A percentile compares a stretch with the other conserved stretches of the same genome.
phyloP scores from a whole-genome alignment of 495 filamentous ascomycete species.

The Aspergillus leporis region DNA sequence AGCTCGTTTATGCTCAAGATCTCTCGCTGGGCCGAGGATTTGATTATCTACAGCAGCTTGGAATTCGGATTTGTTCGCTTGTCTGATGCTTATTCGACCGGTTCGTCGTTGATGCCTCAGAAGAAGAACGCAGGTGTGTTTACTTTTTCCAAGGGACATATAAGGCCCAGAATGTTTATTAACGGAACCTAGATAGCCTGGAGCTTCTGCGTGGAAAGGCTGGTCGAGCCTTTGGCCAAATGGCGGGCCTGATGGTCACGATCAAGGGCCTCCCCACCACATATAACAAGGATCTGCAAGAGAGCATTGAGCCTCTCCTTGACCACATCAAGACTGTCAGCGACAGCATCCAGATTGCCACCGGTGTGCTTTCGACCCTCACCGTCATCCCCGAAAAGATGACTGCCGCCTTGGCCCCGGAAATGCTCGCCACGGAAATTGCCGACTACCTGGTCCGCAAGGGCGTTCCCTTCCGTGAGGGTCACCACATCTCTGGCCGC shows the following conservation, averaged over 20 bases:
- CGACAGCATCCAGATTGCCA: constrained; percentile 85
- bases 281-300: constrained; percentile 96
- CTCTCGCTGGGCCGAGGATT: constrained; percentile 82
- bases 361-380: constrained; percentile 69
- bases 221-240: constrained; percentile 81
- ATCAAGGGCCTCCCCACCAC: constrained; percentile 87
- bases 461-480: constrained; percentile 75
- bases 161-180: neutral
- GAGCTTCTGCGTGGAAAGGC: constrained; percentile 88
- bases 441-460: constrained; percentile 92
- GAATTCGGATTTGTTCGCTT: constrained; percentile 84
- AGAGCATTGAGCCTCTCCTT: constrained; percentile 83
- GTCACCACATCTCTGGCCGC: constrained; percentile 85
- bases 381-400: constrained; percentile 72
- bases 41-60: constrained; percentile 81
- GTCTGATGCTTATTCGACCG: constrained; percentile 85
- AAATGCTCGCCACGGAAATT: constrained; percentile 80
- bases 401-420: constrained; percentile 69
- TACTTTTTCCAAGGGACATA: neutral
- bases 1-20: constrained; percentile 83
- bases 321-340: constrained; percentile 84
- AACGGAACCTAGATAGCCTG: constrained; percentile 67
- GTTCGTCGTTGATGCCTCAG: constrained; percentile 88
- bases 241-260: constrained; percentile 85
- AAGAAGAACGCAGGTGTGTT: constrained; percentile 60